Base-by-base conservation (phyloP, 2,329 filamentous ascomycete species). In the Clarireedia monteithiana region DNA sequence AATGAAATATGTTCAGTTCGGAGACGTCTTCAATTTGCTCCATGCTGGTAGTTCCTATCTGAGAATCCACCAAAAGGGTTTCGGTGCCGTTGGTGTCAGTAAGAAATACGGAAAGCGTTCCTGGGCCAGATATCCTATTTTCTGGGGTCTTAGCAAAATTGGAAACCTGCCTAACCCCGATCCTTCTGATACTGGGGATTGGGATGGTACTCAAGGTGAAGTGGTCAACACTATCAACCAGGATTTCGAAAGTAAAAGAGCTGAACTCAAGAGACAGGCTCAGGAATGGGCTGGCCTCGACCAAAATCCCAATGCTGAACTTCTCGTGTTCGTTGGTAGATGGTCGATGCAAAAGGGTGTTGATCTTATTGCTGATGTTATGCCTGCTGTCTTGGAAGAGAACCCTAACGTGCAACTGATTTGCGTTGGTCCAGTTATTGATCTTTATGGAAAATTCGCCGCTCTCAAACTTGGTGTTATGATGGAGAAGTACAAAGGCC, bases 291-390 rank as follows among this genome's bases (percentile, higher is more conserved):
- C 84, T 45, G 81, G 81, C 14, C 73, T 87, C 2, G 74, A 84
- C 2, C 75, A 82, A 53, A 77, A 83, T 60, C 77, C 82, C 1
- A 74, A 81, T 40, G 83, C 84, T 2, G 82, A 86, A 57, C 73
- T 87, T 7, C 78, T 86, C 60, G 83, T 86, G 7, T 87, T 87
- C 62, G 83, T 86, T 46, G 83, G 83, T 57, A 78, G 83, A 59
- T 87, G 83, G 84, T 83, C 79, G 9, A 79, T 84, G 75, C 83
- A 87, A 64, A 87, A 87, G 67, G 83, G 83, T 53, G 76, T 86
- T 51, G 83, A 87, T 66, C 71, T 86, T 50, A 86, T 86, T 62
- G 83, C 83, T 17, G 83, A 86, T 63, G 81, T 86, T 40, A 83
- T 86, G 68, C 82, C 83, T 20, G 75, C 76, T 30, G 74, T 86